These are phyloP conservation scores for Alectoria sarmentosa DNA, from an alignment of 495 filamentous ascomycete genomes.

Conservation along the genomic window DNA sequence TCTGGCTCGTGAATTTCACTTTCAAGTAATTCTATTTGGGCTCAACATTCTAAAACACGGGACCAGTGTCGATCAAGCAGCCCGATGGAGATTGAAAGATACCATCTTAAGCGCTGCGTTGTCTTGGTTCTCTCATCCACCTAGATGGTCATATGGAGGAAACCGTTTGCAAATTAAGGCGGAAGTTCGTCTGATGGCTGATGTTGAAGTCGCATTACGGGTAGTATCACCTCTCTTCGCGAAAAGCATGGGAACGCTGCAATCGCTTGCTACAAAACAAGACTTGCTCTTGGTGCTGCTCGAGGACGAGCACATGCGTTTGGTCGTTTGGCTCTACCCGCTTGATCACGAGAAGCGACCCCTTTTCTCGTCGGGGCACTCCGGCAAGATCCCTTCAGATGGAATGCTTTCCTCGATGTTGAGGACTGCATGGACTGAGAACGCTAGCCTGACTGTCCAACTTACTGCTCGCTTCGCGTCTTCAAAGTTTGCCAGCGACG, in stretches of 20 bases:
- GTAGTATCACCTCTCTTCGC: conserved; percentile 49
- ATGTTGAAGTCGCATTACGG: conserved; percentile 60
- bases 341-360: conserved; percentile 61
- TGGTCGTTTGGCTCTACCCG: conserved; percentile 87
- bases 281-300: conserved; percentile 69
- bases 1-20: conserved; percentile 80
- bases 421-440: conserved; percentile 77
- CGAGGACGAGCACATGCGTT: conserved; percentile 74
- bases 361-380: conserved; percentile 35
- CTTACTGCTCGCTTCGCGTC: conserved; percentile 73
- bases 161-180: conserved; percentile 90
- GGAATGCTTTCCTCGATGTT: conserved; percentile 55
- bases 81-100: conserved; percentile 77
- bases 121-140: conserved; percentile 76
- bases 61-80: conserved; percentile 49
- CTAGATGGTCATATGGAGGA: conserved; percentile 91
- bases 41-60: conserved; percentile 66
- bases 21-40: conserved; percentile 78
- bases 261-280: conserved; percentile 69
- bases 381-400: conserved; percentile 44
- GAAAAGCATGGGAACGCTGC: conserved; percentile 46
- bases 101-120: conserved; percentile 76
- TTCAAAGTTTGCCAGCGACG: conserved; percentile 58
- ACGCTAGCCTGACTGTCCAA: conserved; percentile 75
- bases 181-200: conserved; percentile 72